Base-by-base conservation (phyloP, 2,329 filamentous ascomycete genomes). In the Colletotrichum lindemuthianum region DNA sequence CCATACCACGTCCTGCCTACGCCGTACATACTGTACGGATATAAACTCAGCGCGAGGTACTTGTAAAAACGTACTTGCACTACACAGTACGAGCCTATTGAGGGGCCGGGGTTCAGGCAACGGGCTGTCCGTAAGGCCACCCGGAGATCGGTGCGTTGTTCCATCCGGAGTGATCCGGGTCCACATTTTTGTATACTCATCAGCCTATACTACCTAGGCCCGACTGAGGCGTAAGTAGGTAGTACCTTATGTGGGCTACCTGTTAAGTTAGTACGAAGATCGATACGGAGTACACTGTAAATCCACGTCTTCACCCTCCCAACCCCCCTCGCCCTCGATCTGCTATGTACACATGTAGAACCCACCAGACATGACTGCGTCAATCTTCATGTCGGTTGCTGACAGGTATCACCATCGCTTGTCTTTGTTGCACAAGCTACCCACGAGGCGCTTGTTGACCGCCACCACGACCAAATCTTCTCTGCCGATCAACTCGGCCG, bases 401-500 rank as follows among this genome's bases (percentile, higher is more conserved):
- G 50, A 45, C 16, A 45, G 13, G 13, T 8, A n/a, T 12, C 41
- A 44, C 41, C 36, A 13, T 50, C 39, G 39, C 44, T 40, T 55
- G 43, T 40, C 34, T 9, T 36, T 6, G 44, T 60, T 54, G 50
- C 56, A 54, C 56, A 55, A 39, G 8, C 24, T 16, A 41, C 37
- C 34, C 24, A 24, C 24, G 48, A n/a, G 9, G 48, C 47, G 54
- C 50, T 33, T 24, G 50, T 47, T 34, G 36, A 60, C 50, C 41
- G 39, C 16, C 50, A 33, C 44, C 11, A 55, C 32, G 45, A 60
- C 15, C 43, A 60, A 40, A 48, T 55, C 44, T 43, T 53, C 50
- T 44, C 37, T 48, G 60, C 16, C 61, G 49, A 54, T 60, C 56
- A 49, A 33, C 13, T 55, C 50, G 61, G 58, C 24, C 13, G 56